Base-by-base conservation (phyloP, 1,284 basidiomycete genomes). In the Malassezia sympodialis region DNA sequence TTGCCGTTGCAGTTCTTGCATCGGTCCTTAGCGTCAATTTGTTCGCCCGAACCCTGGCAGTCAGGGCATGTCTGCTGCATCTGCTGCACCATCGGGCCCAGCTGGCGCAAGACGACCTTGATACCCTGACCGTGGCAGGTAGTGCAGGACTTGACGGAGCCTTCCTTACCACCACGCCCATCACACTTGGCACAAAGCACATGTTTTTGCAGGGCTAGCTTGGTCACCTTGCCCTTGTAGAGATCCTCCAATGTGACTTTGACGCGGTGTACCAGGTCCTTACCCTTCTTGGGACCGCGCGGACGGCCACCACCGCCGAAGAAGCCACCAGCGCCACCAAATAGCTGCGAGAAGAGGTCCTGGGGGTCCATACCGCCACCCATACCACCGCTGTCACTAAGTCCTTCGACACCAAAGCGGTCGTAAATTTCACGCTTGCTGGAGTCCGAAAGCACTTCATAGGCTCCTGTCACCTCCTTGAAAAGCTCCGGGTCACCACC, bases 71-170 rank as follows among this genome's bases (percentile, higher is more conserved):
- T 82, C 63, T 90, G 87, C 76, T 98, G 94, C 70, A 98, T 88
- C 78, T 99, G 94, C 78, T 99, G 94, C 68, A 99, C 90, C 94
- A 99, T 99, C 15, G 94, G 94, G 32, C 94, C 94, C 82, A 94
- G 86, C 77, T 96, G 93, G 60, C 94, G 87, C 58, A 96, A 79
- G 54, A 86, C 88, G 68, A 96, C 78, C 77, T 86, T 88, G 79
- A 94, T 79, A 75, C 94, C 94, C 68, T 90, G 88, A 64, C 94
- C 94, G 69, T 80, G 82, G 79, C 94, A 99, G 19, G 80, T 76
- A 46, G 76, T 69, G 77, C 94, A 99, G 44, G 80, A 76, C 76
- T 84, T 83, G 58, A 96, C 90, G 28, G 93, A 86, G 55, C 93
- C 93, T 40, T 94, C 90, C 78, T 98, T 98, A 62, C 94, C 94